Evolutionary conservation across 805 yeast species (phyloP), one percentile per base, ranked within the genome.

Genomic region (Metschnikowia santaceciliae): DNA sequence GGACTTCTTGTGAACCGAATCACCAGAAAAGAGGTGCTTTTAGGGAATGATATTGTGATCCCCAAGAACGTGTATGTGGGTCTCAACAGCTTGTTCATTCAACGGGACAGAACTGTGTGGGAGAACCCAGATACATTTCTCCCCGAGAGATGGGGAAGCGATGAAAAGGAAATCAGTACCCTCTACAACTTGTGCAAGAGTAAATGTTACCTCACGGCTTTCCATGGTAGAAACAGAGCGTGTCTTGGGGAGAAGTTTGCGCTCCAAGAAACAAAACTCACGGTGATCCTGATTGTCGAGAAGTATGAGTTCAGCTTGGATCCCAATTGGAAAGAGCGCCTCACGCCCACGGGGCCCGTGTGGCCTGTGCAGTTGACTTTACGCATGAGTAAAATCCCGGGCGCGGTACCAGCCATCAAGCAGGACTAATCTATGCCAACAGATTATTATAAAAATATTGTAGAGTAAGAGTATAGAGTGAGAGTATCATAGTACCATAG

Each of bases 161-260:
- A 61, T 1, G 59, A 64, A 1, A 69, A 68, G 2, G 75, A 73
- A 8, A 68, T 81, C 3, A 58, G 60, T 33, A 60, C 56, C 20
- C 71, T 61, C 14, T 82, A 77, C 69, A 67, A 67, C 36, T 56
- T 54, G 14, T 71, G 79, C 7, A 81, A 81, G 58, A 68, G 76
- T 40, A 62, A 60, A n/a, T 72, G 78, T 6, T 69, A 68, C 7
- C 60, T 81, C 15, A 76, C 81, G 3, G 75, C 83, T 0, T 81
- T 81, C 54, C 86, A 81, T 60, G 86, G 86, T 6, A 75, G 85
- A 8, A 77, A 69, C 54, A 64, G 86, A 42, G 84, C 84, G 0
- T 82, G 86, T 60, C 61, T 82, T 17, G 86, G 86, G 4, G 86
- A 82, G 56, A 77, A 78, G 55, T 72, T 79, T 60, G 85, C 84